A percentile compares a stretch with the other conserved stretches of the same genome.
Evolutionary conservation across 768 basidiomycete genomes (phyloP).

Genomic region (Boletellus emodensis): DNA sequence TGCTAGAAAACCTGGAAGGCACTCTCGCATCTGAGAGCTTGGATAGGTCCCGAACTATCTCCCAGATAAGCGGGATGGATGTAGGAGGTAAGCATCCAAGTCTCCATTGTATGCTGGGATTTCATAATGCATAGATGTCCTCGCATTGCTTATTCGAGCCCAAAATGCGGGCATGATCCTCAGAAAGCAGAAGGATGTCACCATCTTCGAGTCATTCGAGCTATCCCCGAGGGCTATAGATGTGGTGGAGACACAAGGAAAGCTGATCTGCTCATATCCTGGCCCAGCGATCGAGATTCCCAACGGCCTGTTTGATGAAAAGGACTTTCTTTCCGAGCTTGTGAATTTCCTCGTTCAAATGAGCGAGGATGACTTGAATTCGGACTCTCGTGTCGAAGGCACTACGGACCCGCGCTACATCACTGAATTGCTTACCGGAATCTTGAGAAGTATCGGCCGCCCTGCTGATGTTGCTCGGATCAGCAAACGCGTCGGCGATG

Average conservation of each 20-base stretch:
- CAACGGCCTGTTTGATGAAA: conserved; percentile 23
- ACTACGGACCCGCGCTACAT: conserved; percentile 41
- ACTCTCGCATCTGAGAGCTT: background rate
- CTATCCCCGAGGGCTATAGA: conserved; percentile 30
- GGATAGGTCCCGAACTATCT: background rate
- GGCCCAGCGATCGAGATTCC: conserved; percentile 38
- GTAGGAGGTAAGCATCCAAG: conserved; percentile 18
- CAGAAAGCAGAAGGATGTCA: conserved; percentile 22
- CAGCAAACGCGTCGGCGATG: conserved; percentile 4
- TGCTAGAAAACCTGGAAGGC: background rate
- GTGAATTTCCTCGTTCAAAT: conserved; percentile 34
- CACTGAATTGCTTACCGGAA: conserved; percentile 41
- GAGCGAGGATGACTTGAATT: conserved; percentile 24
- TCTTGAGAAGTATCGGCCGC: conserved; percentile 34
- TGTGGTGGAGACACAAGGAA: conserved; percentile 36
- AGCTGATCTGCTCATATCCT: conserved; percentile 41
- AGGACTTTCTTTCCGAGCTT: conserved; percentile 33
- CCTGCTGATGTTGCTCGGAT: conserved; percentile 12
- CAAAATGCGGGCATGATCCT: conserved; percentile 48
- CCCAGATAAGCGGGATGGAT: conserved; percentile 6
- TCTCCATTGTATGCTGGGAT: background rate
- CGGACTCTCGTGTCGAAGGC: too few species aligned
- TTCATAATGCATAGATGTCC: conserved; percentile 29
- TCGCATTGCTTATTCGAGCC: conserved; percentile 36
- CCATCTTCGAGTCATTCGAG: conserved; percentile 43